These are phyloP conservation scores for Fusarium sacchari DNA, from an alignment of 2,329 filamentous ascomycete species.

Conservation along the genomic window DNA sequence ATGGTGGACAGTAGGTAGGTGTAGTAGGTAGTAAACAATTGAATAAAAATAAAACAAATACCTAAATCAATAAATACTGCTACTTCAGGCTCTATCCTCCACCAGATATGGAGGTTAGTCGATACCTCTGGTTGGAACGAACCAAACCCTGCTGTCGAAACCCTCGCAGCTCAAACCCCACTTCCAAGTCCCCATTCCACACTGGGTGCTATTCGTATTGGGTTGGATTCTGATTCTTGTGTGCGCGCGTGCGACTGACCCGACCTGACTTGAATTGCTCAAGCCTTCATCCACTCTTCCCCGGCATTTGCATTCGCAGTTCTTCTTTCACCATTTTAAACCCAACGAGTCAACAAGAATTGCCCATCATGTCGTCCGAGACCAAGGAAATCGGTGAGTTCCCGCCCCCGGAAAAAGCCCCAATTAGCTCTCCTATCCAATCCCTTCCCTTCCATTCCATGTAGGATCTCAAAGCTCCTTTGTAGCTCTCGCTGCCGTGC, in stretches of 20 bases:
- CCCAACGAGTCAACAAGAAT: slow-evolving; percentile 32
- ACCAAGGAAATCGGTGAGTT: slow-evolving; percentile 58
- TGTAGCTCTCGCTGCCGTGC: slow-evolving; percentile 6
- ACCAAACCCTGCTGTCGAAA: slow-evolving; percentile 37
- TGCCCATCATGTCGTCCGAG: slow-evolving; percentile 58
- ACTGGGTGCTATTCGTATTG: slow-evolving; percentile 29
- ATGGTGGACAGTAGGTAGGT: background rate
- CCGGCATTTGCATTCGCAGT: slow-evolving; percentile 34
- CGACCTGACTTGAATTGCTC: slow-evolving; percentile 37
- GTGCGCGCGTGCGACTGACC: slow-evolving; percentile 31
- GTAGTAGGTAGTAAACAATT: background rate
- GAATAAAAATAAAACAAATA: too few relatives aligned
- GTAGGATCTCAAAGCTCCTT: background rate
- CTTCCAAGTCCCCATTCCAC: slow-evolving; percentile 31
- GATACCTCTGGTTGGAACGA: background rate
- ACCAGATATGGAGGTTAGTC: too few relatives aligned
- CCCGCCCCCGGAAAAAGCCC: background rate
- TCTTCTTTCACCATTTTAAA: slow-evolving; percentile 33
- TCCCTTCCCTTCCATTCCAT: background rate
- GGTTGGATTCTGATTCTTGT: slow-evolving; percentile 22
- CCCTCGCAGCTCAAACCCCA: slow-evolving; percentile 40
- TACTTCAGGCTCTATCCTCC: background rate
- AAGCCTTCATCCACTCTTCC: slow-evolving; percentile 39
- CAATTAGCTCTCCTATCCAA: background rate
- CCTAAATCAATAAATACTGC: background rate